Evolutionary conservation across 805 yeast species (phyloP).

Genomic region (Barnettozyma pratensis): DNA sequence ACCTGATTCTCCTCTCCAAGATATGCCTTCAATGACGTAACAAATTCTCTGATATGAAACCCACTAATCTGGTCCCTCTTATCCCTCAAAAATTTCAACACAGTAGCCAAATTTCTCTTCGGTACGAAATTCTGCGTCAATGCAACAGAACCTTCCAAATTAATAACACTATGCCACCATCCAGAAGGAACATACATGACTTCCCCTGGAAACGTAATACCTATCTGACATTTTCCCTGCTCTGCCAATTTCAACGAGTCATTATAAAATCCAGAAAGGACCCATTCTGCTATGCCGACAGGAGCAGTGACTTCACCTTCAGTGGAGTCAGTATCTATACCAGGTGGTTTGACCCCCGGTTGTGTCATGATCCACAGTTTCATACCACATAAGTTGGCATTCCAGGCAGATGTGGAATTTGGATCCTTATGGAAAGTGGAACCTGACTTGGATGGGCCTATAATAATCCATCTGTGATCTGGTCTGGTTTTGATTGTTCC

Average conservation of each 20-base stretch:
- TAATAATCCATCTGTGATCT: slow-evolving; percentile 87
- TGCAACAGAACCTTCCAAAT: slow-evolving; percentile 77
- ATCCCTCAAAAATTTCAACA: slow-evolving; percentile 59
- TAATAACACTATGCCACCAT: slow-evolving; percentile 97
- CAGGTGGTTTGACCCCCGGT: slow-evolving; percentile 74
- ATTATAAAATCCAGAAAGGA: slow-evolving; percentile 71
- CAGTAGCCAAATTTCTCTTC: slow-evolving; percentile 50
- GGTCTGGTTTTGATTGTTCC: slow-evolving; percentile 50
- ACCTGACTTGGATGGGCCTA: slow-evolving; percentile 79
- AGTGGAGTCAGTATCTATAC: slow-evolving; percentile 68
- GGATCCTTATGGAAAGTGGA: slow-evolving; percentile 94
- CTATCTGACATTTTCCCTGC: slow-evolving; percentile 49
- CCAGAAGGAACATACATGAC: slow-evolving; percentile 90
- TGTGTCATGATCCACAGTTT: slow-evolving; percentile 91
- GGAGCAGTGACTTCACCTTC: slow-evolving; percentile 91
- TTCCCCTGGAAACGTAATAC: slow-evolving; percentile 76
- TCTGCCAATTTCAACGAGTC: slow-evolving; percentile 55
- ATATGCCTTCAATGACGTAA: slow-evolving; percentile 29
- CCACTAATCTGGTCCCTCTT: slow-evolving; percentile 76
- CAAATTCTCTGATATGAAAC: slow-evolving; percentile 55
- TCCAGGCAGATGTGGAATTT: slow-evolving; percentile 88
- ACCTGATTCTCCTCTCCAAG: slow-evolving; percentile 13
- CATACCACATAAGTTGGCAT: slow-evolving; percentile 65
- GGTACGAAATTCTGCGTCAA: slow-evolving; percentile 89
- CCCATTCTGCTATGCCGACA: slow-evolving; percentile 91